Percentiles rank a stretch among this genome's conserved stretches.
These are phyloP conservation scores for Fomitiporia mediterranea DNA, from an alignment of 1,284 basidiomycete genomes.

Conservation along the genomic window DNA sequence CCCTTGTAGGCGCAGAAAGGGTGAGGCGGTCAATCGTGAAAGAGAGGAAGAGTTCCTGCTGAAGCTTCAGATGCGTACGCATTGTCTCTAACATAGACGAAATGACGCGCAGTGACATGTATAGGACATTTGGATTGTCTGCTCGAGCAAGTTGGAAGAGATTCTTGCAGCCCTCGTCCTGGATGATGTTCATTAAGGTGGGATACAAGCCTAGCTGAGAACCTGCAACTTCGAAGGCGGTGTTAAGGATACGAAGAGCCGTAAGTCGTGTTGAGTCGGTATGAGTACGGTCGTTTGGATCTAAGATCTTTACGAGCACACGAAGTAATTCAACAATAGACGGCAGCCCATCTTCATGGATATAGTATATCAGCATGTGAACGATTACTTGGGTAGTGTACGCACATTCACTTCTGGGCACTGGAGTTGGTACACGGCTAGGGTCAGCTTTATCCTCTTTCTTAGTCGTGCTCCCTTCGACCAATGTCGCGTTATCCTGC, in stretches of 20 bases:
- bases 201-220: slow-evolving; percentile 69
- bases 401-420: slow-evolving; percentile 14
- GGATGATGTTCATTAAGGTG: slow-evolving; percentile 65
- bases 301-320: slow-evolving; percentile 91
- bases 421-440: neutral
- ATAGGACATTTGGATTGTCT: slow-evolving; percentile 78
- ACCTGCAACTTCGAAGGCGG: slow-evolving; percentile 87
- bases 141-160: slow-evolving; percentile 93
- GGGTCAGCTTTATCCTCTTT: neutral
- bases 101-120: slow-evolving; percentile 79
- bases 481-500: neutral
- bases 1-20: slow-evolving; percentile 38
- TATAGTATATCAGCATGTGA: slow-evolving; percentile 13
- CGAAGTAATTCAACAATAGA: slow-evolving; percentile 92
- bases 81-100: slow-evolving; percentile 88
- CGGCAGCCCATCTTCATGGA: slow-evolving; percentile 85
- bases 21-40: slow-evolving; percentile 91
- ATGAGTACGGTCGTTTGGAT: slow-evolving; percentile 92
- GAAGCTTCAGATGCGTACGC: slow-evolving; percentile 87
- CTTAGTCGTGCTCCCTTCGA: neutral
- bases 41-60: slow-evolving; percentile 92
- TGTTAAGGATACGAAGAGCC: slow-evolving; percentile 83
- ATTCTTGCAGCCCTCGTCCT: slow-evolving; percentile 93
- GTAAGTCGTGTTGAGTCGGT: slow-evolving; percentile 95
- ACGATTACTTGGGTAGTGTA: slow-evolving; percentile 1